Conservation (phyloP, 164 flowering plant genomes). For the Magnolia sinica region DNA sequence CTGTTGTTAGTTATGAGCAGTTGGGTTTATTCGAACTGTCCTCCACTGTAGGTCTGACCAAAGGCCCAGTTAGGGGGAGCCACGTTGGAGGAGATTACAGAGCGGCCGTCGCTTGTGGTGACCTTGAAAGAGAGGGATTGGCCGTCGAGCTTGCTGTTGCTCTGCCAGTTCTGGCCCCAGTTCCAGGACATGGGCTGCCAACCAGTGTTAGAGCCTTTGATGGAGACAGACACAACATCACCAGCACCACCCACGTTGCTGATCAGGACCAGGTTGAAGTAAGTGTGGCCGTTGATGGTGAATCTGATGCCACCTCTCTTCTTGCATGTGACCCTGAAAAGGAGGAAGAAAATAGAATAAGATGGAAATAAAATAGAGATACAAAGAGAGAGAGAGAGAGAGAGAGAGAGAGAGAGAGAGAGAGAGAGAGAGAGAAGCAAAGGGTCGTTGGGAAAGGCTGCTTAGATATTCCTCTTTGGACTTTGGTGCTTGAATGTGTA, state of each 20-base stretch:
- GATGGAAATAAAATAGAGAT: not conserved
- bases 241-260: conserved; percentile 61
- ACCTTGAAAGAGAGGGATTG: conserved; percentile 74
- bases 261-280: conserved; percentile 19
- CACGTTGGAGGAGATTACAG: conserved; percentile 54
- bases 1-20: not conserved
- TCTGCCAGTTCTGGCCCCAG: conserved; percentile 93
- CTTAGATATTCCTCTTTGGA: no score
- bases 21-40: conserved; percentile 35
- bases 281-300: conserved; percentile 21
- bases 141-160: conserved; percentile 58
- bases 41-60: conserved; percentile 65
- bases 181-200: conserved; percentile 77
- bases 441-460: no score
- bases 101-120: conserved; percentile 66
- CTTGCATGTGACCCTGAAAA: conserved; percentile 13
- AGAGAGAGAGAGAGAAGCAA: no score
- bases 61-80: conserved; percentile 67
- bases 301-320: conserved; percentile 22
- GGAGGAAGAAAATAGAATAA: not conserved
- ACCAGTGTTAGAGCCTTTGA: conserved; percentile 63
- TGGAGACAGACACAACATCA: conserved; percentile 55
- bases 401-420: no score
- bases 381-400: no score
- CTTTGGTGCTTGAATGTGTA: no score